A percentile compares a stretch with the other conserved stretches of the same genome.
Evolutionary conservation across 2,329 filamentous ascomycete species (phyloP).

Genomic region (Phaeosphaeria sp.): DNA sequence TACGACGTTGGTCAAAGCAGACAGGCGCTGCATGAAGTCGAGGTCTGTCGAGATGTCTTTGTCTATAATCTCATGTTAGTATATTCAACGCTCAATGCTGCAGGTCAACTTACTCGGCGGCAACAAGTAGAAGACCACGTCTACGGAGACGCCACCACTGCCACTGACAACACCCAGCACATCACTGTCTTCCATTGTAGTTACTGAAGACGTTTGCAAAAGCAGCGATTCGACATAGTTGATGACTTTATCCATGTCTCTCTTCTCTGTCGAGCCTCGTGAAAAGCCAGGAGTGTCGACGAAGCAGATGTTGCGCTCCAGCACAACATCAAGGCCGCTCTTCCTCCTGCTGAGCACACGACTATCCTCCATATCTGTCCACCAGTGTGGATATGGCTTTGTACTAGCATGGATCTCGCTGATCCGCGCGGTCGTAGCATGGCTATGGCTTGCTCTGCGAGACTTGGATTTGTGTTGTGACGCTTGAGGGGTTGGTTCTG

Average conservation of each 20-base stretch:
- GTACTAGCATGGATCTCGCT: slow-evolving; percentile 56
- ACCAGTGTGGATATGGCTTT: slow-evolving; percentile 82
- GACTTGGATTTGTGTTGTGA: slow-evolving; percentile 32
- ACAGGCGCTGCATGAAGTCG: slow-evolving; percentile 73
- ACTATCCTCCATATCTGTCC: slow-evolving; percentile 77
- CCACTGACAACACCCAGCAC: slow-evolving; percentile 79
- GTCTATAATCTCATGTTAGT: slow-evolving; percentile 36
- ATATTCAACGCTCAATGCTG: background rate
- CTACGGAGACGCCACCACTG: slow-evolving; percentile 82
- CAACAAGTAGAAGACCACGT: slow-evolving; percentile 85
- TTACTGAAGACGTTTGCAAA: slow-evolving; percentile 66
- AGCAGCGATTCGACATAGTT: slow-evolving; percentile 77
- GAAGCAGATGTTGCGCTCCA: slow-evolving; percentile 94
- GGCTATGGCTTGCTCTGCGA: slow-evolving; percentile 30
- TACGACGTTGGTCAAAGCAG: slow-evolving; percentile 80
- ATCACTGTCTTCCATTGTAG: slow-evolving; percentile 73
- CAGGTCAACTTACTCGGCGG: slow-evolving; percentile 63
- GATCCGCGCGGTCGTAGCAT: slow-evolving; percentile 34
- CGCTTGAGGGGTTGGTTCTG: slow-evolving; percentile 32
- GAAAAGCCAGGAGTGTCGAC: slow-evolving; percentile 79
- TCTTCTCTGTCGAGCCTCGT: slow-evolving; percentile 48
- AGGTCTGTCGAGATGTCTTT: slow-evolving; percentile 65
- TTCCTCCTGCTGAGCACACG: slow-evolving; percentile 64
- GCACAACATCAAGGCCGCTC: slow-evolving; percentile 75
- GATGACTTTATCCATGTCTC: slow-evolving; percentile 50